Conservation (phyloP, 2,329 filamentous ascomycete genomes). For the Tolypocladium inflatum region DNA sequence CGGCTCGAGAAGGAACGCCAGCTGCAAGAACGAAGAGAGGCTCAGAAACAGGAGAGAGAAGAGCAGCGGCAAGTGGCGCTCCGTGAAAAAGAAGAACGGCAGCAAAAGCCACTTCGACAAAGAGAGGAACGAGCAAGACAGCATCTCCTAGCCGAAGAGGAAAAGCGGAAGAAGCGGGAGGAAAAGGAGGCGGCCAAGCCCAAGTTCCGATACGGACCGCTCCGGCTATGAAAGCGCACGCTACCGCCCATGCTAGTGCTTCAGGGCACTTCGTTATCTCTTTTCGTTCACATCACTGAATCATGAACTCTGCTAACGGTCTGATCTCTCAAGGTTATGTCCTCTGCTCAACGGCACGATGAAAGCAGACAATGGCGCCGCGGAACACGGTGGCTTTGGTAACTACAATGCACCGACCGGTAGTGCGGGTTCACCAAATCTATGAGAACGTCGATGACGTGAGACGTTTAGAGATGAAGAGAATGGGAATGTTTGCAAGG, state of each 20-base stretch:
- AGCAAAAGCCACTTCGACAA: constrained; percentile 8
- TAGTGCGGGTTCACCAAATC: constrained; percentile 22
- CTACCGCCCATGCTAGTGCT: not conserved
- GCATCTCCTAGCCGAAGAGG: constrained; percentile 6
- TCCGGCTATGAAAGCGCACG: constrained; percentile 10
- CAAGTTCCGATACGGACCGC: constrained; percentile 10
- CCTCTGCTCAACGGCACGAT: constrained; percentile 79
- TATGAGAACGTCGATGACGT: not conserved
- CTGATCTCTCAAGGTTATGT: constrained; percentile 49
- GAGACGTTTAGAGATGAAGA: too few relatives aligned
- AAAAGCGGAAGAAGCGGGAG: constrained; percentile 7
- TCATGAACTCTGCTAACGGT: constrained; percentile 8
- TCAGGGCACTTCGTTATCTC: not conserved
- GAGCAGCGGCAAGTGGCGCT: constrained; percentile 8
- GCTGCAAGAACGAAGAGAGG: constrained; percentile 4
- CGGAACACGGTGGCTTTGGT: constrained; percentile 50
- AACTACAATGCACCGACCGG: constrained; percentile 35
- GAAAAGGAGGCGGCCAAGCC: constrained; percentile 10
- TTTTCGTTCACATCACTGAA: not conserved
- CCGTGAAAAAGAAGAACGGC: constrained; percentile 7
- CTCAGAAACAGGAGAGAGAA: constrained; percentile 7
- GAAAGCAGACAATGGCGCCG: constrained; percentile 47
- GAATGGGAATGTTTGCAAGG: not conserved
- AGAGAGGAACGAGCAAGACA: constrained; percentile 3
- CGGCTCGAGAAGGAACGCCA: constrained; percentile 2